These are phyloP conservation scores for Pseudodiploospora longispora DNA, from an alignment of 2,329 filamentous ascomycete genomes.

Conservation along the genomic window DNA sequence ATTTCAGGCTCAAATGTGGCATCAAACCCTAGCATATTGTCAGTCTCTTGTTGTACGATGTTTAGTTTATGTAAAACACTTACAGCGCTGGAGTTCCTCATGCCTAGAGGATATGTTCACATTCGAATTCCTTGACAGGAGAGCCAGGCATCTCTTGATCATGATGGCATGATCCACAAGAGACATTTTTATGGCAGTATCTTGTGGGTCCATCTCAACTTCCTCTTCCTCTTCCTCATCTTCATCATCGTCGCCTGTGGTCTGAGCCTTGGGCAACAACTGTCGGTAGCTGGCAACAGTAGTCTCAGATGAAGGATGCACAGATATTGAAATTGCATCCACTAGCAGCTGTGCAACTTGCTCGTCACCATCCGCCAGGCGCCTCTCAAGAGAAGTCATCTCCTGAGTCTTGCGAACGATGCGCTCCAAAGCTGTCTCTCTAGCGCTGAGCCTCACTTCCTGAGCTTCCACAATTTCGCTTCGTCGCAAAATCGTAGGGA, in stretches of 20 bases:
- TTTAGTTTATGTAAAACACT: conserved; percentile 24
- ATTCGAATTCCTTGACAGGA: conserved; percentile 57
- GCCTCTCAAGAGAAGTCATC: conserved; percentile 67
- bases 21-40: conserved; percentile 46
- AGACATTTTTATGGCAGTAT: conserved; percentile 75
- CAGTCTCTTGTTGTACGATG: conserved; percentile 8
- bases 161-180: conserved; percentile 84
- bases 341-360: conserved; percentile 60
- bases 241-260: conserved; percentile 30
- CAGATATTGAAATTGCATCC: conserved; percentile 68
- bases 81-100: conserved; percentile 57
- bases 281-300: conserved; percentile 72
- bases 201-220: conserved; percentile 47
- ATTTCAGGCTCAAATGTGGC: conserved; percentile 58
- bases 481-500: conserved; percentile 82
- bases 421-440: conserved; percentile 85
- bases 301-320: conserved; percentile 65
- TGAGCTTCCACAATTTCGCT: conserved; percentile 72
- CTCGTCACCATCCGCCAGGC: conserved; percentile 64
- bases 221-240: conserved; percentile 34
- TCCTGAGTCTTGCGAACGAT: conserved; percentile 88
- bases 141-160: conserved; percentile 70
- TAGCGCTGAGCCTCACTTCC: conserved; percentile 59
- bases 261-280: conserved; percentile 52
- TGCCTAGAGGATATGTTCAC: conserved; percentile 47